Base-by-base conservation (phyloP, 192 early-diverging fungal genomes). In the Coemansia sp. region DNA sequence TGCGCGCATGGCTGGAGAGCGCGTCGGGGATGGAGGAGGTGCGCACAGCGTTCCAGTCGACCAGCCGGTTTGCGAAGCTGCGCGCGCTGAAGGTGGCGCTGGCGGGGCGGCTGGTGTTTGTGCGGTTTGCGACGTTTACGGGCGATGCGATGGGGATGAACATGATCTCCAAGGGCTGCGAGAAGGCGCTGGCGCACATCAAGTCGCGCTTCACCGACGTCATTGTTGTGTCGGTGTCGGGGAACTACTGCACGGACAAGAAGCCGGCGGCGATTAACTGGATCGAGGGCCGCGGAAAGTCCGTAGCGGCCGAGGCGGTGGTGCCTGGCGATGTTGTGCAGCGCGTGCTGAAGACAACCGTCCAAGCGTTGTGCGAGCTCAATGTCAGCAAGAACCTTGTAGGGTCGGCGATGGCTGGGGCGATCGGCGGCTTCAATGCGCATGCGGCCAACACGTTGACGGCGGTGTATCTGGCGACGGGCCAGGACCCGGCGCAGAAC, bases 141-240 rank as follows among this genome's bases (percentile, higher is more conserved):
- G 95, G 95, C 53, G 95, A 97, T 75, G 95, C 95, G 5, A 97
- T 97, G 95, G 95, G 94, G 23, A 96, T 96, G 94, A 96, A 96
- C 73, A 96, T 97, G 94, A 95, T 95, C 44, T 95, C 94, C 22
- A 96, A 96, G 72, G 93, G 93, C 29, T 92, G 90, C 60, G 95
- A 97, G 81, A 85, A 88, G 75, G 82, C 94, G 1, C 71, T 97
- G 60, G 76, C 84, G 25, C 65, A 84, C 0, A 78, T 92, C 36
- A 54, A 64, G 11, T 81, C 86, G 44, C 61, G 68, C 23, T 95
- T 90, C 75, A 83, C 84, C 10, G 84, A 85, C 38, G 91, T 92
- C 86, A 77, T 84, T 55, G 84, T 97, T 20, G 83, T 95, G 23
- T 85, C 94, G 6, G 68, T 97, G 36, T 89, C 87, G 22, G 94